Evolutionary conservation across 1,284 basidiomycete genomes (phyloP), one percentile per base, ranked within the genome.

Genomic region (Cutaneotrichosporon cyanovorans): DNA sequence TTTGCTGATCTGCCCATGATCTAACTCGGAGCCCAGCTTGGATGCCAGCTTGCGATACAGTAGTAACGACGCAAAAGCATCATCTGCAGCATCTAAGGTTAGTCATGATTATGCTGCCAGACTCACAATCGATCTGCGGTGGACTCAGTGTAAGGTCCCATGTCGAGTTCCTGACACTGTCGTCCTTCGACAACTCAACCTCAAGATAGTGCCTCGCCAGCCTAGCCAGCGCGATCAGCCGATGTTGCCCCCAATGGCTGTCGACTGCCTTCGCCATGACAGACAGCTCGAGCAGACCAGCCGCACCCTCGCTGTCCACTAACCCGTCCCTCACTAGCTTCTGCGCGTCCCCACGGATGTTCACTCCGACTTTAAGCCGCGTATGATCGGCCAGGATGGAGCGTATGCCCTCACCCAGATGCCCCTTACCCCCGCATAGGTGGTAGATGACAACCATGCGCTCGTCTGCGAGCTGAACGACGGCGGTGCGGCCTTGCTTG

Each of bases 381-480:
- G 30, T 41, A 0, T 52, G 48, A 45, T 71, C 63, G 11, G 60
- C 59, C 19, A 71, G 45, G 14, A 74, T 48, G 18, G 57, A 51
- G 18, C 59, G 48, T 2, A 71, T 46, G 5, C 59, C 62, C 0
- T 45, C 38, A 3, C 48, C 48, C 0, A 47, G 36, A 0, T 20
- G 6, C n/a, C 31, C 14, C 12, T 25, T 20, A 15, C 49, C 51
- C 4, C 57, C 57, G 6, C 14, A n/a, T 5, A 73, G 45, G 32
- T 73, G 73, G 1, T 71, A 56, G 3, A 74, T 51, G 12, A 74
- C 42, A 8, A 73, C 60, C 44, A 65, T 55, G 23, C 55, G 47
- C 18, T 60, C 60, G 54, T 72, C 69, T 37, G 64, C 65, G 6
- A 74, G 37, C 54, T 74, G 73, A 11, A 70, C 57, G 28, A 74